Percentiles rank a stretch among this genome's conserved stretches.
phyloP scores from a whole-genome alignment of 768 basidiomycete genomes.

The Xanthoconium purpureum region DNA sequence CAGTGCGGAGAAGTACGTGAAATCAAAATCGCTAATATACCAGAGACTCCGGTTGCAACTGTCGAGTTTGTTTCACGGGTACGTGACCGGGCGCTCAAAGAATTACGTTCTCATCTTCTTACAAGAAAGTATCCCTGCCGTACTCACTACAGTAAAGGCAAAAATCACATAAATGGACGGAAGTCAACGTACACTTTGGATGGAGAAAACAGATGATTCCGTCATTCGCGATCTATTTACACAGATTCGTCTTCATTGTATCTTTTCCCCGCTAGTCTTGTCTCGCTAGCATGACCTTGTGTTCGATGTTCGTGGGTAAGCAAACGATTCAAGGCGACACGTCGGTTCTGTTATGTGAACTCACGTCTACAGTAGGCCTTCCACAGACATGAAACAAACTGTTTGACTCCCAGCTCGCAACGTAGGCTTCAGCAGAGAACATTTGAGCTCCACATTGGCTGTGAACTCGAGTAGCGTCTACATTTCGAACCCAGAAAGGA shows the following conservation, averaged over 20 bases:
- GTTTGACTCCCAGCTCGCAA: not conserved
- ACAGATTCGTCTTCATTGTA: constrained; percentile 47
- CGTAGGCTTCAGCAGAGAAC: constrained; percentile 69
- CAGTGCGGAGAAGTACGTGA: constrained; percentile 90
- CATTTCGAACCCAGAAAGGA: constrained; percentile 88
- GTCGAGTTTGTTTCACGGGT: constrained; percentile 80
- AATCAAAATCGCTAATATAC: constrained; percentile 68
- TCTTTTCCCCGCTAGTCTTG: not conserved
- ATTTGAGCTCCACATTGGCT: constrained; percentile 75
- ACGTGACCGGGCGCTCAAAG: not conserved
- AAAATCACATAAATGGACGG: constrained; percentile 77
- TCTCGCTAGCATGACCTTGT: constrained; percentile 78
- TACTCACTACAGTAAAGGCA: constrained; percentile 93
- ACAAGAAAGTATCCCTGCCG: constrained; percentile 79
- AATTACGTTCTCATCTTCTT: not conserved
- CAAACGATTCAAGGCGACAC: constrained; percentile 88
- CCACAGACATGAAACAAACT: not conserved
- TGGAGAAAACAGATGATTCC: constrained; percentile 82
- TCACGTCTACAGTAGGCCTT: constrained; percentile 68
- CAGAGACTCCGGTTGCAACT: constrained; percentile 68
- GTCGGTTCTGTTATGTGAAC: constrained; percentile 95
- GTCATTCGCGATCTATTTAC: constrained; percentile 74
- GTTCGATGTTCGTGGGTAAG: constrained; percentile 98
- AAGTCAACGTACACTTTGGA: constrained; percentile 82
- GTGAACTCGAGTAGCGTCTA: constrained; percentile 74